Conservation (phyloP, 2,329 filamentous ascomycete genomes). For the Fusarium euwallaceae region DNA sequence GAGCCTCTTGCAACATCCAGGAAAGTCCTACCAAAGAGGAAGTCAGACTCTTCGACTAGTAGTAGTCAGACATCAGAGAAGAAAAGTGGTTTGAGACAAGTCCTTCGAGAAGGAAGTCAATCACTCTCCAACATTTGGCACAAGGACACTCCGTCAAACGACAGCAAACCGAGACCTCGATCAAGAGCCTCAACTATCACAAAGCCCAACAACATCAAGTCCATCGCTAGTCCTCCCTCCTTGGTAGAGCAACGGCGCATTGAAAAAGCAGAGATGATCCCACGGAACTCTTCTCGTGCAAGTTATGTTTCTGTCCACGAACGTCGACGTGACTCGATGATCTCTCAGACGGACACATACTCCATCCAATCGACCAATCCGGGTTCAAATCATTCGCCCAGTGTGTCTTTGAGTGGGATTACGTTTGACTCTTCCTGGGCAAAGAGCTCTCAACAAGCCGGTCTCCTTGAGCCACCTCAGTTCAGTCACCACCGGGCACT, state of each 20-base stretch:
- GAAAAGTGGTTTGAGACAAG: conserved; percentile 62
- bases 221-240: neutral
- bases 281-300: conserved; percentile 59
- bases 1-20: conserved; percentile 22
- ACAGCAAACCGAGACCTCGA: conserved; percentile 45
- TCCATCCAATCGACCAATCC: conserved; percentile 63
- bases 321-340: conserved; percentile 64
- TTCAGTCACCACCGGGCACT: conserved; percentile 43
- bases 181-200: conserved; percentile 37
- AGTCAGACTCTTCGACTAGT: conserved; percentile 26
- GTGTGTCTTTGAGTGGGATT: conserved; percentile 44
- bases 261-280: conserved; percentile 47
- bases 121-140: conserved; percentile 63
- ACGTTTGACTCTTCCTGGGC: conserved; percentile 40
- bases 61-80: conserved; percentile 54
- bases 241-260: conserved; percentile 18
- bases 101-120: conserved; percentile 64
- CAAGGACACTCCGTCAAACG: conserved; percentile 56
- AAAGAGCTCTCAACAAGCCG: conserved; percentile 31
- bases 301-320: conserved; percentile 67
- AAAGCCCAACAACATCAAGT: conserved; percentile 26
- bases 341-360: conserved; percentile 69
- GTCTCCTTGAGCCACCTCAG: conserved; percentile 30
- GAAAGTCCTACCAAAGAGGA: conserved; percentile 41
- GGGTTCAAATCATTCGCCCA: conserved; percentile 61